These are phyloP conservation scores for Colletotrichum siamense DNA, from an alignment of 2,329 filamentous ascomycete genomes.

Conservation along the genomic window DNA sequence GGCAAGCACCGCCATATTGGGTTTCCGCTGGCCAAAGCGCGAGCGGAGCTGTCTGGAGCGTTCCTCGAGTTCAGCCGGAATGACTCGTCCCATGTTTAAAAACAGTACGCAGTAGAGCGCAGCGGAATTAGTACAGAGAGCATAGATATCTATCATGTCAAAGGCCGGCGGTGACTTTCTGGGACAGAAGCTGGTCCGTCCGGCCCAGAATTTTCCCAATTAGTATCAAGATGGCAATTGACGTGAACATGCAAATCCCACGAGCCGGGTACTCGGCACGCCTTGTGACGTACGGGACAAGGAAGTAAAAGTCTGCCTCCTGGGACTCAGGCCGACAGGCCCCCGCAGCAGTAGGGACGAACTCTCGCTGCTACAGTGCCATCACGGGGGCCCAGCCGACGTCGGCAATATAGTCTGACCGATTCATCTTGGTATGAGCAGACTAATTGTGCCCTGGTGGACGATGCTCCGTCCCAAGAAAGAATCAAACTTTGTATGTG, in stretches of 20 bases:
- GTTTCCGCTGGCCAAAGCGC: neutral
- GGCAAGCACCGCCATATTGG: neutral
- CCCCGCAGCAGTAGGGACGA: neutral
- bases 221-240: neutral
- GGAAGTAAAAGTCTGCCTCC: neutral
- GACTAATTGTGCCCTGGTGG: neutral
- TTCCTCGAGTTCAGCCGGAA: neutral
- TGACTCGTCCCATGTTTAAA: neutral
- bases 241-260: neutral
- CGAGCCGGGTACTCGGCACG: neutral
- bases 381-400: neutral
- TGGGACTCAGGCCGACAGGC: neutral
- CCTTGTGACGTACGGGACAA: neutral
- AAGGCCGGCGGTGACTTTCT: neutral
- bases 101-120: neutral
- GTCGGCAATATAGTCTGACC: neutral
- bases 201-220: neutral
- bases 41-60: neutral
- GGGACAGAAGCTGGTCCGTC: neutral
- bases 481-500: neutral
- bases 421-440: neutral
- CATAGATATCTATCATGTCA: neutral
- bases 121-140: neutral
- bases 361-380: neutral
- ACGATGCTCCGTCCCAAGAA: neutral